Evolutionary conservation across 1,284 basidiomycete genomes (phyloP).

Genomic region (Pterulicium gracile): DNA sequence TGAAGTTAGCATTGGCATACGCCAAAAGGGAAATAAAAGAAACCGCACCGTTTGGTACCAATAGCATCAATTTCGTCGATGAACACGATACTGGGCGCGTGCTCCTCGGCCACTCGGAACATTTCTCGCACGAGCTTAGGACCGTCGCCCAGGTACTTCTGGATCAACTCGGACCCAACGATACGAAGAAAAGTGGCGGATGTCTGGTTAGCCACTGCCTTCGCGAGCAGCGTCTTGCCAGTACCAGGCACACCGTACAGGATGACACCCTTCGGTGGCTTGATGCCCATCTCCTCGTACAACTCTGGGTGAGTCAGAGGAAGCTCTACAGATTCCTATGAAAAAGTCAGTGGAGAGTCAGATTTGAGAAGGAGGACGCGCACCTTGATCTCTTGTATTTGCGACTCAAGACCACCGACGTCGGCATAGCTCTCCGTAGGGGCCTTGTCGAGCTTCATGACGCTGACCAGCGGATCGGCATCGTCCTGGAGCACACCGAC

Average conservation of each 20-base stretch:
- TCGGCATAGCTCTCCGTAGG: slow-evolving; percentile 99
- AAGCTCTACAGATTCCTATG: slow-evolving; percentile 92
- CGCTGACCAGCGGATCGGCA: slow-evolving; percentile 94
- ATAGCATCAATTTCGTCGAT: slow-evolving; percentile 99
- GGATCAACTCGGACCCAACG: slow-evolving; percentile 96
- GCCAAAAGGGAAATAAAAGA: slow-evolving; percentile 3
- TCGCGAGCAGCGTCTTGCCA: slow-evolving; percentile 95
- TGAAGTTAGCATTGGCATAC: too few relatives aligned
- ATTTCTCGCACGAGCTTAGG: slow-evolving; percentile 96
- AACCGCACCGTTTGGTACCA: slow-evolving; percentile 86
- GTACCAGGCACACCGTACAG: slow-evolving; percentile 98
- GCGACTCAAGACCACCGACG: slow-evolving; percentile 91
- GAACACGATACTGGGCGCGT: slow-evolving; percentile 98
- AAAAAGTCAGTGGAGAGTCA: slow-evolving; percentile 6
- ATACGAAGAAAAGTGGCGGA: slow-evolving; percentile 97
- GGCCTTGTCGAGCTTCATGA: slow-evolving; percentile 99
- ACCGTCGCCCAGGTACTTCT: slow-evolving; percentile 99
- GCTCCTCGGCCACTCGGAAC: slow-evolving; percentile 95
- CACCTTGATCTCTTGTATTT: slow-evolving; percentile 98
- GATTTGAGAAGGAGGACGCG: slow-evolving; percentile 10
- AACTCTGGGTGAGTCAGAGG: slow-evolving; percentile 97
- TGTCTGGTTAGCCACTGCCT: slow-evolving; percentile 98
- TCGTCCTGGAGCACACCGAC: slow-evolving; percentile 97
- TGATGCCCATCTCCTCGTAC: slow-evolving; percentile 99
- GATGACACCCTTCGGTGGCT: slow-evolving; percentile 98